A percentile compares a stretch with the other conserved stretches of the same genome.
phyloP scores from a whole-genome alignment of 495 filamentous ascomycete species.

The Neurospora discreta region DNA sequence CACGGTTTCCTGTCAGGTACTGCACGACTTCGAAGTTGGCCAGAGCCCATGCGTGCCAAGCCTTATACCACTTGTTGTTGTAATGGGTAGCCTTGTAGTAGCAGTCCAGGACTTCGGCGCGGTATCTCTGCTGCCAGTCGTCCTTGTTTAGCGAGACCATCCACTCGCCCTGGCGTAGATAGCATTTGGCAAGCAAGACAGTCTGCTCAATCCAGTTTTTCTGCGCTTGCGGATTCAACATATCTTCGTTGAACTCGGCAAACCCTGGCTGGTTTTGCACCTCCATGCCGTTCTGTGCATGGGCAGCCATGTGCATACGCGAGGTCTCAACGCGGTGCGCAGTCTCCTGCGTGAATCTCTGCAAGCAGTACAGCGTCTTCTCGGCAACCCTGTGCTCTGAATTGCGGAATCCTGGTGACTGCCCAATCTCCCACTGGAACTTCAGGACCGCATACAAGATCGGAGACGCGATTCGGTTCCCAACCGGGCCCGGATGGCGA shows the following conservation, averaged over 20 bases:
- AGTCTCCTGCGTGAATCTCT: conserved; percentile 68
- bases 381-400: conserved; percentile 31
- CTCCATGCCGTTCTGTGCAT: conserved; percentile 44
- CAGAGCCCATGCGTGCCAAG: conserved; percentile 98
- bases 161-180: conserved; percentile 93
- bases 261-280: conserved; percentile 41
- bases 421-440: conserved; percentile 82
- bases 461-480: conserved; percentile 50
- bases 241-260: conserved; percentile 45
- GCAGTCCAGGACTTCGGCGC: conserved; percentile 66
- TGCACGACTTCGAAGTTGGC: conserved; percentile 98
- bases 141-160: conserved; percentile 68
- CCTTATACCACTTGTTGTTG: conserved; percentile 92
- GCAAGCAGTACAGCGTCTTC: conserved; percentile 65
- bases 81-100: conserved; percentile 87
- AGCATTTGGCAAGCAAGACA: conserved; percentile 84
- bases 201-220: conserved; percentile 47
- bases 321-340: conserved; percentile 60
- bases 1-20: conserved; percentile 51
- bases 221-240: conserved; percentile 30
- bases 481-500: conserved; percentile 23
- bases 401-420: conserved; percentile 25
- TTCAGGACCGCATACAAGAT: conserved; percentile 89
- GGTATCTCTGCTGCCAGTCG: conserved; percentile 74
- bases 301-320: conserved; percentile 38